Evolutionary conservation across 2,329 filamentous ascomycete genomes (phyloP).

Genomic region (Aspergillus niger): DNA sequence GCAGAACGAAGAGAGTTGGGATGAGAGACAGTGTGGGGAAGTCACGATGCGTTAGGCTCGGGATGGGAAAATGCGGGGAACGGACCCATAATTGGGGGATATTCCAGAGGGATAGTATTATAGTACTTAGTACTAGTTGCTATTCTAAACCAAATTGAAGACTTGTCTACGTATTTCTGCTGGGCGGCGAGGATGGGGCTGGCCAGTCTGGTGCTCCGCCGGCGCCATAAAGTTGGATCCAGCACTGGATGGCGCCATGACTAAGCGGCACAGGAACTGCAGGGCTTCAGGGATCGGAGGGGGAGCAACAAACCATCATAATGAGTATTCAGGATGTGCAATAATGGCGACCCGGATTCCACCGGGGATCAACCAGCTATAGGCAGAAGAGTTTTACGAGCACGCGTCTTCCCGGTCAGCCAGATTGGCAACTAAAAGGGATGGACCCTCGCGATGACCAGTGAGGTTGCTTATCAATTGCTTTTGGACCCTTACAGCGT

Average conservation of each 20-base stretch:
- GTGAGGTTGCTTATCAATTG: not conserved
- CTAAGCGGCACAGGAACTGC: not conserved
- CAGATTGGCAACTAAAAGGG: not conserved
- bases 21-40: not conserved
- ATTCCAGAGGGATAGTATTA: not conserved
- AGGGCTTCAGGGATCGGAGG: not conserved
- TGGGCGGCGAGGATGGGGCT: not conserved
- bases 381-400: not conserved
- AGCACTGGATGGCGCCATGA: not conserved
- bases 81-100: not conserved
- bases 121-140: too few relatives aligned
- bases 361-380: not conserved
- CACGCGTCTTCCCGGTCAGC: not conserved
- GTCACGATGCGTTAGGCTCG: not conserved
- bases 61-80: constrained; percentile 6
- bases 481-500: not conserved
- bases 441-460: not conserved
- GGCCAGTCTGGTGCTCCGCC: not conserved
- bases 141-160: not conserved
- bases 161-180: not conserved
- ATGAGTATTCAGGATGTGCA: not conserved
- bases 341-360: not conserved
- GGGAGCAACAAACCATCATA: not conserved
- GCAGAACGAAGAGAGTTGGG: not conserved
- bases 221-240: not conserved